phyloP scores from a whole-genome alignment of 2,329 filamentous ascomycete genomes.

The Cryphonectria nitschkei region DNA sequence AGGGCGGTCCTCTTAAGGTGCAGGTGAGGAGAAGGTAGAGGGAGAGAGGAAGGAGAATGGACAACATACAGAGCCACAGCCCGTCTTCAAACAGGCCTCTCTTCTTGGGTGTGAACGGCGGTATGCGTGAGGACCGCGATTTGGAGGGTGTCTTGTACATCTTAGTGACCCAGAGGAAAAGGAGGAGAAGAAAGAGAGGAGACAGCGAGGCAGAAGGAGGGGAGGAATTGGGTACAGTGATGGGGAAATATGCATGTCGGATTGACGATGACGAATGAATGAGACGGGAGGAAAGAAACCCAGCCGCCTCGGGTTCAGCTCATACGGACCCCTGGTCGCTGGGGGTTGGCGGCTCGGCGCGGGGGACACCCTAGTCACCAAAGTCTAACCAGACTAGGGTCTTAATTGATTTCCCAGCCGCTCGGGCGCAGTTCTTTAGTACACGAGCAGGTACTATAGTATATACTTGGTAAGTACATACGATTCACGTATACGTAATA shows the following conservation, averaged over 20 bases:
- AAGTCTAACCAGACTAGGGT: neutral
- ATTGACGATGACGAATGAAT: neutral
- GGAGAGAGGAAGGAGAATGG: neutral
- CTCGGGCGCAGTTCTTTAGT: too few species aligned
- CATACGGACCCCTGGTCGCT: neutral
- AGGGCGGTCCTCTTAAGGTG: neutral
- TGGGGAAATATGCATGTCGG: neutral
- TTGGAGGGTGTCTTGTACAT: constrained; percentile 29
- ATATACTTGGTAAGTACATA: too few species aligned
- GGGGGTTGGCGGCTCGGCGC: neutral
- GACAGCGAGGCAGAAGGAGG: too few species aligned
- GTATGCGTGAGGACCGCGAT: constrained; percentile 3
- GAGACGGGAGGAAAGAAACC: neutral
- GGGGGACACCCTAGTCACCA: neutral
- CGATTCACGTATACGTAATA: too few species aligned
- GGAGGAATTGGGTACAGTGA: neutral
- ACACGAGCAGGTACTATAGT: too few species aligned
- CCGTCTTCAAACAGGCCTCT: constrained; percentile 34
- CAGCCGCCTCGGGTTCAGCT: neutral
- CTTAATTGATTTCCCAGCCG: neutral
- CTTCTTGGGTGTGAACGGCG: constrained; percentile 16
- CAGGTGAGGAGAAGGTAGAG: neutral
- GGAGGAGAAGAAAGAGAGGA: neutral
- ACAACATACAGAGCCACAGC: constrained; percentile 36
- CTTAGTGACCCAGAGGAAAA: neutral